phyloP scores from a whole-genome alignment of 371 early-diverging fungal genomes.

The Mortierella sp. region DNA sequence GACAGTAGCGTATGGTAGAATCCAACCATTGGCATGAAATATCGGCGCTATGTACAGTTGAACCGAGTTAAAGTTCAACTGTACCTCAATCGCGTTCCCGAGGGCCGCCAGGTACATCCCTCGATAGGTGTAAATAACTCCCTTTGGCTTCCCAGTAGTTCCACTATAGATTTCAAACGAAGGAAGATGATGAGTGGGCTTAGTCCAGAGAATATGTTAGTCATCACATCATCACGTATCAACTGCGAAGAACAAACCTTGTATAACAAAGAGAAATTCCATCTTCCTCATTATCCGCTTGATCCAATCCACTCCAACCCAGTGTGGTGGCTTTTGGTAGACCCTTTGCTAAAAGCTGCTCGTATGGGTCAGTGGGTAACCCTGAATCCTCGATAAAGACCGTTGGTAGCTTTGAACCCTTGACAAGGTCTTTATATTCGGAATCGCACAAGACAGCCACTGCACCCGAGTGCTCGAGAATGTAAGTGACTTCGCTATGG shows the following conservation, averaged over 20 bases:
- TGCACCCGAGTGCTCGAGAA: conserved; percentile 68
- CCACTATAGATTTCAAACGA: conserved; percentile 52
- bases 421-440: conserved; percentile 58
- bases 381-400: conserved; percentile 48
- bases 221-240: not conserved
- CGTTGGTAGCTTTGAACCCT: conserved; percentile 30
- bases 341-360: conserved; percentile 57
- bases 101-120: conserved; percentile 71
- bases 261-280: conserved; percentile 72
- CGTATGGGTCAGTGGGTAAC: conserved; percentile 60
- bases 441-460: conserved; percentile 68
- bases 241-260: conserved; percentile 40
- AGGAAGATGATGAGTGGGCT: not conserved
- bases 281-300: conserved; percentile 64
- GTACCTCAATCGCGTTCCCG: conserved; percentile 64
- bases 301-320: conserved; percentile 66
- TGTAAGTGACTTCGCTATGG: conserved; percentile 71
- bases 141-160: conserved; percentile 76
- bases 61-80: conserved; percentile 61
- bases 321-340: conserved; percentile 37
- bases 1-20: conserved; percentile 73
- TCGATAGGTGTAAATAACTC: conserved; percentile 60
- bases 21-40: conserved; percentile 82
- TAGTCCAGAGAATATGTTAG: not conserved
- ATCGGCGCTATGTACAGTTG: conserved; percentile 75